Evolutionary conservation across 306 rosid species (phyloP), one percentile per base, ranked within the genome.

Genomic region (Hylodesmum podocarpum): DNA sequence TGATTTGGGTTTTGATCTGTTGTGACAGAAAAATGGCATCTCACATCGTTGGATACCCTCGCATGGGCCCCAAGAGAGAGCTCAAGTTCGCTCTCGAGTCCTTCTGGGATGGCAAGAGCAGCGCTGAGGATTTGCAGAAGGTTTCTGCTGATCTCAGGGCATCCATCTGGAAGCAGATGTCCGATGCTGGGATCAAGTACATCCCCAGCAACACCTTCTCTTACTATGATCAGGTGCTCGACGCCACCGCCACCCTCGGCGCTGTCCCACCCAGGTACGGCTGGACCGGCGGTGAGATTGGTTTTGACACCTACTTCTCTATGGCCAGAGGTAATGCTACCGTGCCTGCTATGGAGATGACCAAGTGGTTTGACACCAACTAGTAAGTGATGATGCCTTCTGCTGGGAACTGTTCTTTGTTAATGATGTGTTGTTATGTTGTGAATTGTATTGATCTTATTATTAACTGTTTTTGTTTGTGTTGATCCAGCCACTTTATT

Each of bases 361-460:
- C 98, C 85, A 93, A 93, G 91, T 93, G 98, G 98, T 91, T 93
- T 3, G 98, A 93, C 81, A 93, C 97, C 85, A 93, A 93, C 91
- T 93, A 93, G 98, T 93, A 89, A 76, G 98, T 88, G 58, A 72
- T 22, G 53, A 64, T 16, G 54, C 74, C 27, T 33, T 1, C 13
- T 58, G 3, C 3, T n/a, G 27, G 21, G 28, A 21, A 49, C 1
- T 47, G 10, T 28, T 1, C 1, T 34, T 36, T 36, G 7, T 33
- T 33, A 15, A 13, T 81, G n/a, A 15, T 57, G 9, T 1, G n/a
- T 28, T 39, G 2, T 6, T 6, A 6, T 3, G 3, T 6, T 33
- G 3, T 3, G 3, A 33, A 3, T 33, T 75, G 47, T 73, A 3
- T 18, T 76, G 16, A 21, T 65, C 19, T 41, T 53, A 16, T 85